A percentile compares a stretch with the other conserved stretches of the same genome.
Conservation (phyloP, 1,284 basidiomycete species). For the Melampsora americana region DNA sequence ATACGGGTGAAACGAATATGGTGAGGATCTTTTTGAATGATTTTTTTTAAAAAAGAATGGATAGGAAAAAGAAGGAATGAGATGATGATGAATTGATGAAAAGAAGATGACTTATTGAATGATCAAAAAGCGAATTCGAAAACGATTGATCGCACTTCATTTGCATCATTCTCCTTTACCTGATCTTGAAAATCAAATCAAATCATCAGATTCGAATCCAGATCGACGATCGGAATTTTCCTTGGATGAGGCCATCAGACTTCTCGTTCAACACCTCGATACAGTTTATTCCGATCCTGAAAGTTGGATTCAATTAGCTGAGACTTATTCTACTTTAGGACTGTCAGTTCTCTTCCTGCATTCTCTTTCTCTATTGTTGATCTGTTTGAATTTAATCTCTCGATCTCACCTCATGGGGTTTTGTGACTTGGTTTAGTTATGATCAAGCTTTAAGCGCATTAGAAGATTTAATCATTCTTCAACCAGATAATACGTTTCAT, state of each 20-base stretch:
- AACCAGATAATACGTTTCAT: conserved; percentile 79
- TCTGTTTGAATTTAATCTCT: too few relatives aligned
- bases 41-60: too few relatives aligned
- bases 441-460: conserved; percentile 72
- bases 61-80: too few relatives aligned
- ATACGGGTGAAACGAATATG: conserved; percentile 66
- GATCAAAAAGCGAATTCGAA: conserved; percentile 68
- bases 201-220: conserved; percentile 39
- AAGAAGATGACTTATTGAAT: background rate
- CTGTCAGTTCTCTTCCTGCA: conserved; percentile 69
- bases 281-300: conserved; percentile 88
- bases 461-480: conserved; percentile 74
- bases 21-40: too few relatives aligned
- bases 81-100: too few relatives aligned
- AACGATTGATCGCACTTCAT: conserved; percentile 71
- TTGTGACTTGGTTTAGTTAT: too few relatives aligned
- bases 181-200: conserved; percentile 60
- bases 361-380: too few relatives aligned
- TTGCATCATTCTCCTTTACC: conserved; percentile 47
- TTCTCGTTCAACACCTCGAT: conserved; percentile 77
- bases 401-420: too few relatives aligned
- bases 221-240: conserved; percentile 43
- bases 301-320: conserved; percentile 88
- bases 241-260: conserved; percentile 64
- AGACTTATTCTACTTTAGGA: conserved; percentile 73